phyloP scores from a whole-genome alignment of 2,329 filamentous ascomycete genomes.

The Xylariales sp. region DNA sequence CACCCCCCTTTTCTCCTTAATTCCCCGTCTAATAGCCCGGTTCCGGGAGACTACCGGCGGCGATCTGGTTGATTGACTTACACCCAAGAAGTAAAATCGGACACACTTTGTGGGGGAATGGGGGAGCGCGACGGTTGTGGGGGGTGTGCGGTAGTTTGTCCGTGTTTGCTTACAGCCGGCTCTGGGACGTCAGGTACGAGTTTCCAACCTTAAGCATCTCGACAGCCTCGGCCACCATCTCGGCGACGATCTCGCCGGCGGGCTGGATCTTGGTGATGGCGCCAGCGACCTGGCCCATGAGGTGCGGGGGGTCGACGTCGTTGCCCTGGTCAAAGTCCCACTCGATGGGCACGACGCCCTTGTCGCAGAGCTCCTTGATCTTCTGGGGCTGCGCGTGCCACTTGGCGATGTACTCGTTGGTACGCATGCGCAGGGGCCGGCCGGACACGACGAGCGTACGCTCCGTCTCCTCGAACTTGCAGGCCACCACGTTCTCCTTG shows the following conservation, averaged over 20 bases:
- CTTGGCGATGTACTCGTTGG: constrained; percentile 76
- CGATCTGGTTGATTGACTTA: too few species aligned
- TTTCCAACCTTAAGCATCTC: constrained; percentile 60
- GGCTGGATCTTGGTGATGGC: constrained; percentile 74
- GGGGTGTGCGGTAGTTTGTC: too few species aligned
- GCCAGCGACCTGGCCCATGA: constrained; percentile 93
- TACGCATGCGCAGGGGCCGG: constrained; percentile 72
- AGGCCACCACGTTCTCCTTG: constrained; percentile 79
- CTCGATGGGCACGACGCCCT: constrained; percentile 75
- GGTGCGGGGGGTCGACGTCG: constrained; percentile 78
- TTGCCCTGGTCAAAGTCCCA: constrained; percentile 78
- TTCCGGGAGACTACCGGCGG: too few species aligned
- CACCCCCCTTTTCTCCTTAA: too few species aligned
- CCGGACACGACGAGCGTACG: constrained; percentile 80
- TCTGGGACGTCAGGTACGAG: constrained; percentile 44
- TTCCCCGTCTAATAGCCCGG: too few species aligned
- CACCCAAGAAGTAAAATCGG: too few species aligned
- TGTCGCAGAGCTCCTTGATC: constrained; percentile 70
- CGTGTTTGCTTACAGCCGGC: constrained; percentile 2
- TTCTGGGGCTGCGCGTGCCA: constrained; percentile 77
- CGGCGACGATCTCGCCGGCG: constrained; percentile 77
- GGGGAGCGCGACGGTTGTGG: too few species aligned
- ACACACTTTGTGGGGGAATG: too few species aligned
- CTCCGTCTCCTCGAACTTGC: constrained; percentile 73
- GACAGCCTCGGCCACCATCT: constrained; percentile 79